Evolutionary conservation across 495 filamentous ascomycete genomes (phyloP), one percentile per base, ranked within the genome.

Genomic region (Penicillium ochrochloron): DNA sequence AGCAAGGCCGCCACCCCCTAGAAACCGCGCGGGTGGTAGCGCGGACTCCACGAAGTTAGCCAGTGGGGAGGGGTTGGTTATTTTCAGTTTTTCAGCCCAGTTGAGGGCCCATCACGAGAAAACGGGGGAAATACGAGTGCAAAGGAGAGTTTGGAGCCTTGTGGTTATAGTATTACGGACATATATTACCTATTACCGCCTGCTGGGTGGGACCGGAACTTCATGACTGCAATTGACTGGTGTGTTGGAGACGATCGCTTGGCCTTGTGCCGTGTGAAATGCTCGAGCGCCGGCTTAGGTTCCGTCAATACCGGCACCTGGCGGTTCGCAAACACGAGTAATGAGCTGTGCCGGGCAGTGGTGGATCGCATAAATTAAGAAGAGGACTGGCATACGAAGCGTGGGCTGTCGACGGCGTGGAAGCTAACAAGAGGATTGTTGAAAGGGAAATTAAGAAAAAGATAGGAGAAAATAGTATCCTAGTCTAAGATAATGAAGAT

Each of bases 1-100:
- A 60, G 62, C 65, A 63, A 62, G 64, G 65, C 68, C 74, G 74
- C 74, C 75, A 76, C 75, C 76, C 76, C 76, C 74, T 76, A 73
- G 72, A 76, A 72, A 74, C 69, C 70, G 71, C 67, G 67, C 69
- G 64, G 66, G 66, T 62, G 70, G 70, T 71, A 76, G 70, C 67
- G 71, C 66, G 61, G 61, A 68, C 60, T 65, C 63, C 66, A 64
- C 67, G 68, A 66, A 67, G 65, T 21, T 15, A 21, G 42, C 67
- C 35, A 44, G 44, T 69, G 57, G 62, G 57, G 59, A 61, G 55
- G 61, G 57, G 51, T n/a, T n/a, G 63, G 11, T 60, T 34, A 51
- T 48, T 25, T 48, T 48, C 44, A 0, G 19, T 25, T 60, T 59
- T 63, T 66, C 51, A 53, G 55, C 59, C 51, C 54, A 25, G 41